These are phyloP conservation scores for Zymoseptoria crescenta DNA, from an alignment of 2,329 filamentous ascomycete genomes.

Conservation along the genomic window DNA sequence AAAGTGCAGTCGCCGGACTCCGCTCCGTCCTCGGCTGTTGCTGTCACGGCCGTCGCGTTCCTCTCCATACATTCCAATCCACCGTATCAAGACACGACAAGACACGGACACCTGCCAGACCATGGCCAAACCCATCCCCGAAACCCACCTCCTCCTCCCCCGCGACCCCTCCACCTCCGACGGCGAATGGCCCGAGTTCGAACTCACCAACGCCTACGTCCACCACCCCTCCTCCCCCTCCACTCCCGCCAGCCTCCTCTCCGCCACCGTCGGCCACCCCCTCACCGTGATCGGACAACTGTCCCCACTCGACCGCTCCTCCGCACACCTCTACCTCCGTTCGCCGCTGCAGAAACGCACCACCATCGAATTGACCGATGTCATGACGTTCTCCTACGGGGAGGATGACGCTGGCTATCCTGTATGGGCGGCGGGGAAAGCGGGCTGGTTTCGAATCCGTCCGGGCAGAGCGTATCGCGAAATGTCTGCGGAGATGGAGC, in stretches of 20 bases:
- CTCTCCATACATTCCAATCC: not conserved
- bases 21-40: not conserved
- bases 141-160: conserved; percentile 34
- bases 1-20: not conserved
- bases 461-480: conserved; percentile 51
- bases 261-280: conserved; percentile 53
- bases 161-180: conserved; percentile 31
- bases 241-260: conserved; percentile 47
- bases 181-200: conserved; percentile 53
- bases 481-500: conserved; percentile 53
- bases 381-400: conserved; percentile 41
- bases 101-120: conserved; percentile 16
- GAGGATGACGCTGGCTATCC: conserved; percentile 49
- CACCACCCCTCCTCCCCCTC: conserved; percentile 3
- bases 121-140: conserved; percentile 21
- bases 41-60: no score
- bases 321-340: conserved; percentile 19
- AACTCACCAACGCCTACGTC: conserved; percentile 54
- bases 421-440: conserved; percentile 58
- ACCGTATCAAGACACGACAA: not conserved
- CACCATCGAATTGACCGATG: conserved; percentile 44
- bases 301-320: conserved; percentile 42
- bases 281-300: conserved; percentile 55
- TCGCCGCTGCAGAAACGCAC: conserved; percentile 31
- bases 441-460: conserved; percentile 62